Percentiles rank a stretch among this genome's conserved stretches.
phyloP scores from a whole-genome alignment of 352 stramenopile species.

The Discostella stelligera region DNA sequence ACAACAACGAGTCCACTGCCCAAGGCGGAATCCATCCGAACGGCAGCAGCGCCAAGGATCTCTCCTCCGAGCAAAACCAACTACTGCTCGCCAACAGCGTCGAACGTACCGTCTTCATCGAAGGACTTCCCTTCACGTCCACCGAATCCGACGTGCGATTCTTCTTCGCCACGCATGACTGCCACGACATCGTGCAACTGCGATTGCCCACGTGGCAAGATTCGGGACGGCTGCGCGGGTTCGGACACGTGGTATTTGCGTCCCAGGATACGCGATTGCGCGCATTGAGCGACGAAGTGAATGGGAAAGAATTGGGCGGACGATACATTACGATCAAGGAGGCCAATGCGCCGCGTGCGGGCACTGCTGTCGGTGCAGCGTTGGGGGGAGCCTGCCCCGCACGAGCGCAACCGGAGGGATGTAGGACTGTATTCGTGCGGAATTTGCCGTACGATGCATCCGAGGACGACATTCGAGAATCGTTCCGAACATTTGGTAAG shows the following conservation, averaged over 20 bases:
- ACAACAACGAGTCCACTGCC: slow-evolving; percentile 9
- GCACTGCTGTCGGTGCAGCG: slow-evolving; percentile 14
- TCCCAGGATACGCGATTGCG: slow-evolving; percentile 76
- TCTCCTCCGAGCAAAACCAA: background rate
- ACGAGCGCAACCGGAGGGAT: slow-evolving; percentile 79
- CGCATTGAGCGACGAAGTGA: slow-evolving; percentile 85
- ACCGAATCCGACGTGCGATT: slow-evolving; percentile 88
- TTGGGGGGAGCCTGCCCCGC: slow-evolving; percentile 23
- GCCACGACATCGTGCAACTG: slow-evolving; percentile 88
- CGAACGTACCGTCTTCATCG: slow-evolving; percentile 88
- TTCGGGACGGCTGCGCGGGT: slow-evolving; percentile 69
- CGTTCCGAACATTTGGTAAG: slow-evolving; percentile 83
- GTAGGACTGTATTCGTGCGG: slow-evolving; percentile 91
- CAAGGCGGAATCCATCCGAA: background rate
- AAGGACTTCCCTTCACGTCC: slow-evolving; percentile 92
- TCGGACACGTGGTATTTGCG: slow-evolving; percentile 88
- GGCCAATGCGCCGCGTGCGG: slow-evolving; percentile 68
- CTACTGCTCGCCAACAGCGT: slow-evolving; percentile 10
- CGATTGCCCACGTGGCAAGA: slow-evolving; percentile 88
- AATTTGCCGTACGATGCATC: slow-evolving; percentile 90
- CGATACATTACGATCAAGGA: slow-evolving; percentile 88
- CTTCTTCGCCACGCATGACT: slow-evolving; percentile 76
- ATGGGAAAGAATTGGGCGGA: slow-evolving; percentile 84
- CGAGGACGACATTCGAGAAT: slow-evolving; percentile 83
- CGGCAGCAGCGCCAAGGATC: no score